Conservation (phyloP, 805 yeast species). For the Saturnispora sekii region DNA sequence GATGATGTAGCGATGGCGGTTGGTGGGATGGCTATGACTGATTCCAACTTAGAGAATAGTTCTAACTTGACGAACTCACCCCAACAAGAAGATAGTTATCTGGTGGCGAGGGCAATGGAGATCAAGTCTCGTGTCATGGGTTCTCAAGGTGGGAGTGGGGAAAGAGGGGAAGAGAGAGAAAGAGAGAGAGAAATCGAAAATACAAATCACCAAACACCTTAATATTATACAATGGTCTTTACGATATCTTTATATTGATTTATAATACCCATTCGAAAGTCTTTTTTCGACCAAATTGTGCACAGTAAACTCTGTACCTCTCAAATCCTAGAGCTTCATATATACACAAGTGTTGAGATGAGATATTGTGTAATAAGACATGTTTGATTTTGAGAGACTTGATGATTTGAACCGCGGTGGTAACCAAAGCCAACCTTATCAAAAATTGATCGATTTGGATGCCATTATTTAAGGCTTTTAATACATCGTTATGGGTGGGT, state of each 20-base stretch:
- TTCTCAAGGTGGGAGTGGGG: background rate
- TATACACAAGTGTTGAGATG: conserved; percentile 10
- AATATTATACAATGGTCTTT: background rate
- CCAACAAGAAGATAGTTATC: conserved; percentile 2
- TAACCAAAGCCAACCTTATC: conserved; percentile 1
- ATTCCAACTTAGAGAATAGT: too few relatives aligned
- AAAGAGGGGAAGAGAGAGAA: background rate
- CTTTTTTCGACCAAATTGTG: conserved; percentile 18
- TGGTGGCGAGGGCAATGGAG: conserved; percentile 4
- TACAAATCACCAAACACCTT: too few relatives aligned
- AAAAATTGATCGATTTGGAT: background rate
- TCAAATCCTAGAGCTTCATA: conserved; percentile 20
- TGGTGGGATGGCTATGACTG: background rate
- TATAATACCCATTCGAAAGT: conserved; percentile 18
- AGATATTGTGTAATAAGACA: conserved; percentile 12
- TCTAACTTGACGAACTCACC: background rate
- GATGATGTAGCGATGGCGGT: background rate
- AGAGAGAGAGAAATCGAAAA: too few relatives aligned
- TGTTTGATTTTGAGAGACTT: conserved; percentile 23
- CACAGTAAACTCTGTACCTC: conserved; percentile 16
- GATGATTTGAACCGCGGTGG: conserved; percentile 39
- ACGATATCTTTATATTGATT: background rate
- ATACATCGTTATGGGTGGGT: conserved; percentile 37
- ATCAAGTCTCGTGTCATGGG: conserved; percentile 4
- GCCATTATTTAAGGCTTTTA: background rate